Base-by-base conservation (phyloP, 306 rosid species). In the Mucuna pruriens region DNA sequence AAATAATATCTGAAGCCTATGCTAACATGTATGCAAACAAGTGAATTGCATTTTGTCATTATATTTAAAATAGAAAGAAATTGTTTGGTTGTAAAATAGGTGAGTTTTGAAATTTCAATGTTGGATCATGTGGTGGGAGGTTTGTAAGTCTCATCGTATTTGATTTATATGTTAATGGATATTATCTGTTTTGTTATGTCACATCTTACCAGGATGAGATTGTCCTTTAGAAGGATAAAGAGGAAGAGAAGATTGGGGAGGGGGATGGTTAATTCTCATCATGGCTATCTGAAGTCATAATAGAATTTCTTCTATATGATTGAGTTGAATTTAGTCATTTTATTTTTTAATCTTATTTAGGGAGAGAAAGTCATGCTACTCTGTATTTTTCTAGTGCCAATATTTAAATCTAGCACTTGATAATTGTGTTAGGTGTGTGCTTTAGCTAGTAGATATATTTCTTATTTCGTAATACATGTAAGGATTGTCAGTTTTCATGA, bases 221-320 rank as follows among this genome's bases (percentile, higher is more conserved):
- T 48, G 54, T 48, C 54, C 20, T 48, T 48, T 48, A 48, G 48
- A 64, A n/a, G 71, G 49, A 36, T 65, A 65, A 34, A 64, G 71
- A 17, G 46, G 33, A 65, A 52, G 26, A 52, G 10, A 51, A 5
- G 57, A n/a, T 23, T 15, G 2, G 13, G 58, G 71, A 17, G 10
- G 19, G 71, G 39, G 49, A 68, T 68, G 51, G 11, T 36, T 54
- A 34, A 19, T 12, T 55, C 13, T 10, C 52, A 33, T 36, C 12
- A 19, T 4, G 40, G 77, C 20, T 72, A 31, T 73, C 62, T 57
- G 1, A 54, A 52, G 66, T 23, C 33, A 8, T 29, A 7, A 8
- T 29, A 7, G 9, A 22, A 13, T 69, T 40, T 69, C 58, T 25
- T 45, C 34, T 16, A 3, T 61, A 26, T 15, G 34, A 11, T 64